Evolutionary conservation across 768 basidiomycete species (phyloP), one percentile per base, ranked within the genome.

Genomic region (Galerina marginata): DNA sequence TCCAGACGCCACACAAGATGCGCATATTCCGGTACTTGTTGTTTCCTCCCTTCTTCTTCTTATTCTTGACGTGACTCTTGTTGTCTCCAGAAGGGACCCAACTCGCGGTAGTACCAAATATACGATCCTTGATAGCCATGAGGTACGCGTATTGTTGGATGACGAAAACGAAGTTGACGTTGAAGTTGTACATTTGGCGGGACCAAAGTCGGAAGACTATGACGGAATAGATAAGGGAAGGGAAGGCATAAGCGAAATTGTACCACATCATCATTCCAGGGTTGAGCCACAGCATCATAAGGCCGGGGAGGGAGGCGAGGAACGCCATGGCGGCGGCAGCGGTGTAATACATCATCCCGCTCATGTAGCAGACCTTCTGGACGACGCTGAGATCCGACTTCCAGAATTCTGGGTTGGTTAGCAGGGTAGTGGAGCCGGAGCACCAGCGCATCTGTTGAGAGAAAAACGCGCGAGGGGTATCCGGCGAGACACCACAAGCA

Each of bases 361-460:
- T 70, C 57, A 70, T 62, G 50, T 66, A 72, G 54, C 71, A 72
- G 6, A 72, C 49, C 47, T 72, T 72, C 58, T 70, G 71, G 43
- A 72, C 58, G 50, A 69, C 54, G 54, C 43, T 67, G 44, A 70
- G 65, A n/a, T 66, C 52, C 3, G 71, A 72, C 52, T 59, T 67
- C 69, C 71, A 72, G 55, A 72, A 72, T 16, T 70, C 66, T 6
- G 57, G 60, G 58, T 69, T 72, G 38, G 67, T 67, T 29, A 70
- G 65, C 6, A 69, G 56, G 11, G 69, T 68, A 2, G 71, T 68
- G 3, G 69, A 72, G 20, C 71, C 69, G 15, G 69, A 59, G 53
- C 71, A 72, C 70, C 71, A 72, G 20, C 70, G 66, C 64, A 73
- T 70, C 56, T 73, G 72, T 47, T 73, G 72, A 12, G 72, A 69